These are phyloP conservation scores for Fonsecaea multimorphosa DNA, from an alignment of 2,329 filamentous ascomycete genomes.

Conservation along the genomic window DNA sequence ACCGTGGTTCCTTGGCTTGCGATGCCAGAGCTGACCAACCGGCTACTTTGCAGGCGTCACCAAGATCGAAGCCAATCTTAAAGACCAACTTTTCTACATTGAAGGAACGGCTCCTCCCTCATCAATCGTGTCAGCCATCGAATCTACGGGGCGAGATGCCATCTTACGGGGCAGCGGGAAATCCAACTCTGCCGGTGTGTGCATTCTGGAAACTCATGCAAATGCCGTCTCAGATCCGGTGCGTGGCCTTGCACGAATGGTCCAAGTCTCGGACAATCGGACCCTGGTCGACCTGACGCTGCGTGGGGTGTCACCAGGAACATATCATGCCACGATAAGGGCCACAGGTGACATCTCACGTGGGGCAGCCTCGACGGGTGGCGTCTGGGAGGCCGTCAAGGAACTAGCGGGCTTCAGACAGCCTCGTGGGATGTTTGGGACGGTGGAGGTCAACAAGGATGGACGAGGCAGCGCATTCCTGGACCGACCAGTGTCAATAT, in stretches of 20 bases:
- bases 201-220: slow-evolving; percentile 88
- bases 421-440: slow-evolving; percentile 72
- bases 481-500: slow-evolving; percentile 82
- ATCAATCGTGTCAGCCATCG: slow-evolving; percentile 84
- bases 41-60: slow-evolving; percentile 67
- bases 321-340: slow-evolving; percentile 82
- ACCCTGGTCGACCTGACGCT: slow-evolving; percentile 89
- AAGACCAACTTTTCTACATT: slow-evolving; percentile 81
- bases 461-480: slow-evolving; percentile 81
- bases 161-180: slow-evolving; percentile 88
- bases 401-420: slow-evolving; percentile 47
- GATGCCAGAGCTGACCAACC: slow-evolving; percentile 18
- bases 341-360: slow-evolving; percentile 84
- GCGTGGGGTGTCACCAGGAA: slow-evolving; percentile 78
- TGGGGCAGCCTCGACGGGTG: slow-evolving; percentile 81
- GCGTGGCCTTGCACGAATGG: slow-evolving; percentile 87
- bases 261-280: slow-evolving; percentile 78
- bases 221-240: slow-evolving; percentile 69
- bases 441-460: slow-evolving; percentile 73
- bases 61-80: slow-evolving; percentile 80
- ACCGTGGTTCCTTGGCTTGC: slow-evolving; percentile 5
- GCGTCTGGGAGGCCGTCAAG: slow-evolving; percentile 72
- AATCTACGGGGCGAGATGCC: slow-evolving; percentile 88
- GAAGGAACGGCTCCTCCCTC: slow-evolving; percentile 91
- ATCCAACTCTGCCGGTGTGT: slow-evolving; percentile 91